These are phyloP conservation scores for Isatis lusitanica DNA, from an alignment of 441 rosid genomes.

Conservation along the genomic window DNA sequence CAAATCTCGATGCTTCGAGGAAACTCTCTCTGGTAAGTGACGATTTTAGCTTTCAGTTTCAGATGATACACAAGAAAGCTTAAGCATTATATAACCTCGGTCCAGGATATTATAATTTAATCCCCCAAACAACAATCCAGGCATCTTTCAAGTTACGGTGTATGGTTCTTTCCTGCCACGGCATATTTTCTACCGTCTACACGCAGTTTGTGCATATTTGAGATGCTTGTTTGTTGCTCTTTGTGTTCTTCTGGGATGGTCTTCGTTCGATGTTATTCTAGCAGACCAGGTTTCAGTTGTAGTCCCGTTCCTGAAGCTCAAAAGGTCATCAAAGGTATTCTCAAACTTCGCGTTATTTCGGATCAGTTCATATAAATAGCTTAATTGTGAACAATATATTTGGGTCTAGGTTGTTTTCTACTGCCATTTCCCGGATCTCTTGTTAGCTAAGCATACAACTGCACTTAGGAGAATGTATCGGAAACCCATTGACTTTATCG, in stretches of 20 bases:
- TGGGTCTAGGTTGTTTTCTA: conserved; percentile 73
- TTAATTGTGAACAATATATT: neutral
- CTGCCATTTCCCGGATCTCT: conserved; percentile 90
- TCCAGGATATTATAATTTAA: neutral
- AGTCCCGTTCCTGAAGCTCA: conserved; percentile 73
- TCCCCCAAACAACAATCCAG: conserved; percentile 37
- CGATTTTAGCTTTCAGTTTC: neutral
- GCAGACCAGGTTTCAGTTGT: conserved; percentile 89
- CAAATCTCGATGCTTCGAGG: conserved; percentile 82
- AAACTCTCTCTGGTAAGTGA: conserved; percentile 67
- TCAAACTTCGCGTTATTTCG: conserved; percentile 1
- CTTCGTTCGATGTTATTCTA: conserved; percentile 70
- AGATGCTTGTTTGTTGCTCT: conserved; percentile 86
- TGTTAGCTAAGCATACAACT: conserved; percentile 80
- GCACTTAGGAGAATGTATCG: conserved; percentile 72
- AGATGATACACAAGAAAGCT: neutral
- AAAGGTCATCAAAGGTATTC: conserved; percentile 66
- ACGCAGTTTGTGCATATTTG: conserved; percentile 83
- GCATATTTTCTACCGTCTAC: conserved; percentile 79
- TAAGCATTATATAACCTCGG: neutral
- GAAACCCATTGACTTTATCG: conserved; percentile 79
- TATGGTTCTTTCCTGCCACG: conserved; percentile 87
- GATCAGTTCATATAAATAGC: neutral
- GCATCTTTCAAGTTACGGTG: conserved; percentile 72
- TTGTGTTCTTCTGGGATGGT: conserved; percentile 67